Base-by-base conservation (phyloP, 2,329 filamentous ascomycete genomes). In the Ceratocystis cacaofunesta region DNA sequence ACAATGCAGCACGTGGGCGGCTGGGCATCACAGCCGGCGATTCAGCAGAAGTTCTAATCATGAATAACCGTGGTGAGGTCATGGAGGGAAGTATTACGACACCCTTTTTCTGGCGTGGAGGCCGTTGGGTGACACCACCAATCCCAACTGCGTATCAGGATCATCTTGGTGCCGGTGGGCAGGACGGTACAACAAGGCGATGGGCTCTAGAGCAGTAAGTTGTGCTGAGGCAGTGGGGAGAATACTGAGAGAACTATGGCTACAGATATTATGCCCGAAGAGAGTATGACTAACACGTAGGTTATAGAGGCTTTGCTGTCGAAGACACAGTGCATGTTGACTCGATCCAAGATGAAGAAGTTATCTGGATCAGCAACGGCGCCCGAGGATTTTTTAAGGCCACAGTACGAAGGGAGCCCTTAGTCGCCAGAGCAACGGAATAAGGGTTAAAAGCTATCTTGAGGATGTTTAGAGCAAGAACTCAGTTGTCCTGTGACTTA, bases 21-120 rank as follows among this genome's bases (percentile, higher is more conserved):
- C 82, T 81, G 1, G 76, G 77, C 0, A 83, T 92, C 61, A 73
- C 7, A 76, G 50, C 32, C 63, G n/a, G 65, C 63, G 32, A 67
- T 25, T n/a, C 55, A 2, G 80, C 81, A 63, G 92, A 97, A 73
- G 89, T 96, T 3, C 77, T 97, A 22, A 75, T 96, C 1, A 80
- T 88, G 68, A 90, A 89, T 70, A 72, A 72, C 0, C 77, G 82
- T 32, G 80, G 80, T 1, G 81, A 86, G 61, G 76, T 96, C 44
- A 95, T 95, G 82, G 92, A 97, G 74, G 90, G 90, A 7, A 92
- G 87, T 68, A 81, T 88, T 17, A 92, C 88, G 0, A 95, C 87
- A 0, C 84, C 89, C 0, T 96, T 92, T 74, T 88, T 96, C 69
- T 89, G 82, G 78, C 84, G 89, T 57, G 74, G 79, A 3, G 85